These are phyloP conservation scores for Domatiomyces globalis DNA, from an alignment of 2,329 filamentous ascomycete genomes.

Conservation along the genomic window DNA sequence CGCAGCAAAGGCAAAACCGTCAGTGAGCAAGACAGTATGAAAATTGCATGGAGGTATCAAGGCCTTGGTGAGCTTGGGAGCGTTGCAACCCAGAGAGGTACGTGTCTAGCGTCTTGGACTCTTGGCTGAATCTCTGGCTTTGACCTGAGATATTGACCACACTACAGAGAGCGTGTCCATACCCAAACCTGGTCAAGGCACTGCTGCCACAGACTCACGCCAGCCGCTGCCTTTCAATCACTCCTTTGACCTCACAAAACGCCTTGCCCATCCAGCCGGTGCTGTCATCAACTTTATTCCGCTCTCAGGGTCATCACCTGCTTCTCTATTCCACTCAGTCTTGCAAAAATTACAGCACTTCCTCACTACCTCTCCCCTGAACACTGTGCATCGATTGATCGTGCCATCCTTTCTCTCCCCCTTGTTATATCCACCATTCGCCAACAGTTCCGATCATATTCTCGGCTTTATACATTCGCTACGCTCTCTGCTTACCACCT, in stretches of 20 bases:
- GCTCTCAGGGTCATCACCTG: background rate
- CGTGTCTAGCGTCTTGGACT: constrained; percentile 18
- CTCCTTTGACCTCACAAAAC: constrained; percentile 56
- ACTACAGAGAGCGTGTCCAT: constrained; percentile 11
- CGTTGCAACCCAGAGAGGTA: constrained; percentile 46
- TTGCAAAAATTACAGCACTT: constrained; percentile 52
- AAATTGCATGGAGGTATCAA: constrained; percentile 98
- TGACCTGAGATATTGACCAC: constrained; percentile 1
- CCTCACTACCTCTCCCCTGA: constrained; percentile 38
- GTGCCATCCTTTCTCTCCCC: constrained; percentile 79
- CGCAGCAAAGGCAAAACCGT: constrained; percentile 33
- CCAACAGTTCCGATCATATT: constrained; percentile 56
- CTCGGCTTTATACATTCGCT: constrained; percentile 71
- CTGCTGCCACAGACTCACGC: constrained; percentile 29
- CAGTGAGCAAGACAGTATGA: constrained; percentile 63
- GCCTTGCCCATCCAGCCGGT: constrained; percentile 43
- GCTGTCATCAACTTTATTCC: constrained; percentile 37
- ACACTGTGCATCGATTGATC: constrained; percentile 62
- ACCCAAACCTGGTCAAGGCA: constrained; percentile 22
- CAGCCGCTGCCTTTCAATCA: constrained; percentile 49
- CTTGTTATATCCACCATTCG: constrained; percentile 59
- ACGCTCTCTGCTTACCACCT: constrained; percentile 57
- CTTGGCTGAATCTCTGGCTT: background rate
- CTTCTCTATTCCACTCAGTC: constrained; percentile 30
- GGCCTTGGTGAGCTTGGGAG: constrained; percentile 55